Evolutionary conservation across 257 asterid genomes (phyloP).

Genomic region (Salvia splendens): DNA sequence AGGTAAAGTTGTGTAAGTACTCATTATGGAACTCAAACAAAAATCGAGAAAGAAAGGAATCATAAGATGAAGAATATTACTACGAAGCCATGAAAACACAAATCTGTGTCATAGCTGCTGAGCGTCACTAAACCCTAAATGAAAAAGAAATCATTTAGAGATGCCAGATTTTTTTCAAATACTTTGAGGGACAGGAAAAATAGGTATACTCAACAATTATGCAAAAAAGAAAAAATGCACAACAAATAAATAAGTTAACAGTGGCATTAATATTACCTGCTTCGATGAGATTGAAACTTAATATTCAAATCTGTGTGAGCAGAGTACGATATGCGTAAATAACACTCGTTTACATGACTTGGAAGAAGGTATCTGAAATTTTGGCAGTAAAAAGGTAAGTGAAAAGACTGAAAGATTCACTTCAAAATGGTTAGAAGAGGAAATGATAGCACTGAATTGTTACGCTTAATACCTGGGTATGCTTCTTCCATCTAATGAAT

Average conservation of each 20-base stretch:
- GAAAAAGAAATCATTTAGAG: slow-evolving; percentile 59
- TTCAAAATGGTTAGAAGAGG: slow-evolving; percentile 10
- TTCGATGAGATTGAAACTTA: slow-evolving; percentile 86
- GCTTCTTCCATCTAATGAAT: slow-evolving; percentile 84
- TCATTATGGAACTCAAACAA: slow-evolving; percentile 26
- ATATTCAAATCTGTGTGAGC: slow-evolving; percentile 85
- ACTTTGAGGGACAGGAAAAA: slow-evolving; percentile 13
- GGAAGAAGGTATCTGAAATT: slow-evolving; percentile 80
- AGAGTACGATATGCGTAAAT: slow-evolving; percentile 82
- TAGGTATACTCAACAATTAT: slow-evolving; percentile 8
- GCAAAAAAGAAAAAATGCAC: slow-evolving; percentile 23
- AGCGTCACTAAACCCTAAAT: slow-evolving; percentile 78
- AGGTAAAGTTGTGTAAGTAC: slow-evolving; percentile 17
- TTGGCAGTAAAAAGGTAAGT: slow-evolving; percentile 21
- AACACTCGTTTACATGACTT: slow-evolving; percentile 59
- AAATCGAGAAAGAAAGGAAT: slow-evolving; percentile 20
- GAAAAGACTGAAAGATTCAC: slow-evolving; percentile 25
- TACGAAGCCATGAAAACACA: slow-evolving; percentile 58
- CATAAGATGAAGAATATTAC: slow-evolving; percentile 64
- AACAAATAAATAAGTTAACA: slow-evolving; percentile 30
- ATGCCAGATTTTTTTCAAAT: slow-evolving; percentile 31
- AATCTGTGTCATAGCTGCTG: slow-evolving; percentile 68
- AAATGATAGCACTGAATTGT: slow-evolving; percentile 22
- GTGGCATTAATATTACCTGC: slow-evolving; percentile 55
- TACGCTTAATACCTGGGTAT: slow-evolving; percentile 64